Percentiles rank a stretch among this genome's conserved stretches.
Conservation (phyloP, 225 moss, liverwort and hornwort species). For the Anthoceros angustus region DNA sequence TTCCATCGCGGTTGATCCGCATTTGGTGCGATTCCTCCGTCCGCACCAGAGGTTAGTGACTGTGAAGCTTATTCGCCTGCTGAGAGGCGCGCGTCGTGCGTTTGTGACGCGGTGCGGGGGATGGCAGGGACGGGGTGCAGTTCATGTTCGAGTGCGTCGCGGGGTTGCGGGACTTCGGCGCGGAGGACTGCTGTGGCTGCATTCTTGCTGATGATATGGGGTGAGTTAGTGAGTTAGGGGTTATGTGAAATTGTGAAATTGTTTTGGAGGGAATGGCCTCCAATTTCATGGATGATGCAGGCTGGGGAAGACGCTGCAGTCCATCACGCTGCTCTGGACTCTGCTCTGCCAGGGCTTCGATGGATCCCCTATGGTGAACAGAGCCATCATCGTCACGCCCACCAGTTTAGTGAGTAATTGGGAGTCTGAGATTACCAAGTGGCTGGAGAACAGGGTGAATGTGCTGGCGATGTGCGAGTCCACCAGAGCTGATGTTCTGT, state of each 20-base stretch:
- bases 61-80: neutral
- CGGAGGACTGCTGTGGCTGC: conserved; percentile 55
- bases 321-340: conserved; percentile 95
- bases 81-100: too few species aligned
- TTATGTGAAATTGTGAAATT: conserved; percentile 3
- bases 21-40: conserved; percentile 64
- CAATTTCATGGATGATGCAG: conserved; percentile 15
- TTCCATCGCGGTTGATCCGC: conserved; percentile 55
- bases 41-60: conserved; percentile 66
- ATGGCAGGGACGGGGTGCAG: conserved; percentile 89
- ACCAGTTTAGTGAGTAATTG: conserved; percentile 98
- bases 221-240: conserved; percentile 16
- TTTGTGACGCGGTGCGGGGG: neutral
- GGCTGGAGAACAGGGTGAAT: conserved; percentile 64
- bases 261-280: neutral
- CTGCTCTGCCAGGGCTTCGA: conserved; percentile 79
- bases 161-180: conserved; percentile 65
- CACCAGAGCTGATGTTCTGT: conserved; percentile 67
- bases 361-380: conserved; percentile 62
- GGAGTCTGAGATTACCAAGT: conserved; percentile 91
- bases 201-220: conserved; percentile 99
- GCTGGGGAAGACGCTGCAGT: conserved; percentile 89
- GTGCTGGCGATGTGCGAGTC: conserved; percentile 89
- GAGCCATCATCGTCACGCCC: conserved; percentile 87
- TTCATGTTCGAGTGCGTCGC: conserved; percentile 99